phyloP scores from a whole-genome alignment of 1,284 basidiomycete genomes.

The Grifola frondosa region DNA sequence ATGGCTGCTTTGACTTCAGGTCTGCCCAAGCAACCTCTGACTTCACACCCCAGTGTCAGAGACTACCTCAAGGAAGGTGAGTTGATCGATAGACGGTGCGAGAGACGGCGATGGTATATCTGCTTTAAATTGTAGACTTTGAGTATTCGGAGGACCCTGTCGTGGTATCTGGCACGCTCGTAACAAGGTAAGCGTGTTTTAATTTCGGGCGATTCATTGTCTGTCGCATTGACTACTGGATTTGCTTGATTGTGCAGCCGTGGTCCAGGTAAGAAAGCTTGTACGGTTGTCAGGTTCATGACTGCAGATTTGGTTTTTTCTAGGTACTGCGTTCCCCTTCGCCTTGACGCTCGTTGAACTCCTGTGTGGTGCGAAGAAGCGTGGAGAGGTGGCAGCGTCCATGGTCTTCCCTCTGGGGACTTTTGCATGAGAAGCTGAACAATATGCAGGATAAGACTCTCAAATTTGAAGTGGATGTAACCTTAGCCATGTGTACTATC shows the following conservation, averaged over 20 bases:
- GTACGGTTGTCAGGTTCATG: background rate
- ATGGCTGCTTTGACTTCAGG: slow-evolving; percentile 66
- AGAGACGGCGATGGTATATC: no score
- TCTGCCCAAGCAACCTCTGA: slow-evolving; percentile 65
- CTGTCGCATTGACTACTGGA: background rate
- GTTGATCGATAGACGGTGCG: slow-evolving; percentile 12
- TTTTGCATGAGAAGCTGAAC: slow-evolving; percentile 22
- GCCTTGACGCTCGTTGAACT: slow-evolving; percentile 26
- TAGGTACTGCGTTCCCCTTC: slow-evolving; percentile 57
- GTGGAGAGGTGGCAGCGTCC: slow-evolving; percentile 65
- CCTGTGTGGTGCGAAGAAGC: slow-evolving; percentile 58
- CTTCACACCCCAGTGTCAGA: slow-evolving; percentile 81
- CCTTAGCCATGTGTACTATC: no score
- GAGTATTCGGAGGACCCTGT: slow-evolving; percentile 79
- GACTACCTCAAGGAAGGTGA: slow-evolving; percentile 57
- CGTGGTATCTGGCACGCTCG: slow-evolving; percentile 70
- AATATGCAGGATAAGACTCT: no score
- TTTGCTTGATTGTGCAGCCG: slow-evolving; percentile 45
- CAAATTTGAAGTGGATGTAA: no score
- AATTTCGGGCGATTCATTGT: background rate
- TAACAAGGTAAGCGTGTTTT: slow-evolving; percentile 63
- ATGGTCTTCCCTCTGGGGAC: slow-evolving; percentile 78
- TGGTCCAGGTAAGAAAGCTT: slow-evolving; percentile 62
- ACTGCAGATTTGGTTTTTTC: background rate
- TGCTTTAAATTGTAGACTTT: slow-evolving; percentile 50